Evolutionary conservation across 352 stramenopile genomes (phyloP).

Genomic region (Plasmopara viticola): DNA sequence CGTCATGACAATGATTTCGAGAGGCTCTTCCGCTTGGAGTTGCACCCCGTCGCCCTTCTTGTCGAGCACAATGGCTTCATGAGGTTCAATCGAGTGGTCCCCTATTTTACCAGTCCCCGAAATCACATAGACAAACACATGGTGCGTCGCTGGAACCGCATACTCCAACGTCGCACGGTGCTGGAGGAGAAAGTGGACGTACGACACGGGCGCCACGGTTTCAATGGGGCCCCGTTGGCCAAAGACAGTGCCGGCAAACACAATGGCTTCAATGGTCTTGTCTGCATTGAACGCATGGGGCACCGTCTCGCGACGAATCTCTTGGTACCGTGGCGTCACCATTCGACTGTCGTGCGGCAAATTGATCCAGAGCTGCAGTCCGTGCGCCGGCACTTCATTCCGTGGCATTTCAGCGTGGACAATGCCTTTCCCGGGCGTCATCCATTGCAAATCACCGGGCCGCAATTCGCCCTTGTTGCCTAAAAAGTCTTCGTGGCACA

Average conservation of each 20-base stretch:
- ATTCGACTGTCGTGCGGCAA: slow-evolving; percentile 32
- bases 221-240: slow-evolving; percentile 33
- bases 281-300: slow-evolving; percentile 35
- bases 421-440: slow-evolving; percentile 42
- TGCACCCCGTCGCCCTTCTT: slow-evolving; percentile 43
- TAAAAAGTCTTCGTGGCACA: slow-evolving; percentile 80
- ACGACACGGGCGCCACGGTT: slow-evolving; percentile 41
- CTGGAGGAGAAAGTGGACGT: slow-evolving; percentile 45
- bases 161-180: slow-evolving; percentile 31
- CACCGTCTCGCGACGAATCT: slow-evolving; percentile 39
- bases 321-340: slow-evolving; percentile 44
- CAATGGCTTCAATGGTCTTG: slow-evolving; percentile 39
- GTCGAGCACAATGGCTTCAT: slow-evolving; percentile 51
- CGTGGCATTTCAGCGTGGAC: slow-evolving; percentile 50
- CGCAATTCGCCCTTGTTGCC: slow-evolving; percentile 38
- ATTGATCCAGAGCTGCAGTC: slow-evolving; percentile 53
- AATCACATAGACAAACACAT: slow-evolving; percentile 38
- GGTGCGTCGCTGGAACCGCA: slow-evolving; percentile 32
- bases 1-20: slow-evolving; percentile 51
- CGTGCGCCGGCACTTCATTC: slow-evolving; percentile 23
- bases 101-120: slow-evolving; percentile 25
- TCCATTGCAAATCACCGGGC: slow-evolving; percentile 49
- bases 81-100: slow-evolving; percentile 21
- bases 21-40: slow-evolving; percentile 19
- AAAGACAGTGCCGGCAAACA: slow-evolving; percentile 48